Conservation (phyloP, 2,329 filamentous ascomycete species). For the Diaporthe aspalathi region DNA sequence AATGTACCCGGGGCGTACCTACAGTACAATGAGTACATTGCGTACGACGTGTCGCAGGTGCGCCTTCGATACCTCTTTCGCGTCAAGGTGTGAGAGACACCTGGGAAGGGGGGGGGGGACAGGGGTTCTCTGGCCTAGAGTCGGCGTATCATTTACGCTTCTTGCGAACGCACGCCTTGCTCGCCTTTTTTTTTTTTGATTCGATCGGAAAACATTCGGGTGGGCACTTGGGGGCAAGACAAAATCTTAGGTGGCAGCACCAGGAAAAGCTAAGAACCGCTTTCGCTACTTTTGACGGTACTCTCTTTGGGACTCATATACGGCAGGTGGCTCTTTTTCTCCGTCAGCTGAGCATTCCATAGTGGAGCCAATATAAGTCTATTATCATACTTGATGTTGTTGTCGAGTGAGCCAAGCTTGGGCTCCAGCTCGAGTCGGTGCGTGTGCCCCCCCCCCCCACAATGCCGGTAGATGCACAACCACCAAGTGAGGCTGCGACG, state of each 20-base stretch:
- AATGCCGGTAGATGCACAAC: too few relatives aligned
- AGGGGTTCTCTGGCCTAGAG: background rate
- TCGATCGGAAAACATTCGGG: background rate
- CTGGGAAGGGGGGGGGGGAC: background rate
- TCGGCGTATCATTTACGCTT: background rate
- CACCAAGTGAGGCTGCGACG: background rate
- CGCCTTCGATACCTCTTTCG: conserved; percentile 77
- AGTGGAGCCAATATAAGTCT: conserved; percentile 16
- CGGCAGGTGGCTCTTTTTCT: background rate
- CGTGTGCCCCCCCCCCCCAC: background rate
- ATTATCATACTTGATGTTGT: conserved; percentile 1
- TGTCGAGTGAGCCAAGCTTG: background rate
- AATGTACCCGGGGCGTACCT: conserved; percentile 59
- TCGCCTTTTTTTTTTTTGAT: background rate
- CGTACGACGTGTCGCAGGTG: conserved; percentile 76
- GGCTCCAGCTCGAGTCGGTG: background rate
- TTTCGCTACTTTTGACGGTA: background rate
- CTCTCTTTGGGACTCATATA: conserved; percentile 1
- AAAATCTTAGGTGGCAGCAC: background rate
- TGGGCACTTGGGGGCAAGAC: background rate
- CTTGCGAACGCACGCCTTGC: background rate
- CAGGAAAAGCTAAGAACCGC: background rate
- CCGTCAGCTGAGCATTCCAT: conserved; percentile 7
- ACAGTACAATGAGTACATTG: conserved; percentile 80
- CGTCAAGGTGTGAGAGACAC: conserved; percentile 60